Evolutionary conservation across 2,329 filamentous ascomycete species (phyloP).

Genomic region (Trichoderma simmonsii): DNA sequence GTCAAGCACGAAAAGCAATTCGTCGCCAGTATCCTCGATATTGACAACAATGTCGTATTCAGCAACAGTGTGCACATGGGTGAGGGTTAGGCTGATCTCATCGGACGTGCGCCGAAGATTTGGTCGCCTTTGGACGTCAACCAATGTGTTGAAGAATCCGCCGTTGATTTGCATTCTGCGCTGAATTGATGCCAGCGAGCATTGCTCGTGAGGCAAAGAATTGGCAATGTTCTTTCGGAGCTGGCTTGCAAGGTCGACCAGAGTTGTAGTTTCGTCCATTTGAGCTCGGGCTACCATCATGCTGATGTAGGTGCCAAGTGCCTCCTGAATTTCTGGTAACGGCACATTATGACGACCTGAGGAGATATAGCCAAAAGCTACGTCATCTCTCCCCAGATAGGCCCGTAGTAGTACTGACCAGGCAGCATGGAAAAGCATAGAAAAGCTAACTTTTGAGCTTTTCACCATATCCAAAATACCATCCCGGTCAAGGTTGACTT

Average conservation of each 20-base stretch:
- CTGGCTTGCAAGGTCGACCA: not conserved
- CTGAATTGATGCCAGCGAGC: not conserved
- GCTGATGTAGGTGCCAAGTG: not conserved
- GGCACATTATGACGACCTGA: not conserved
- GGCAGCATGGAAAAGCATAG: not conserved
- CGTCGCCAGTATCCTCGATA: not conserved
- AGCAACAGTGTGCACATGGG: not conserved
- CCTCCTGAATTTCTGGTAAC: not conserved
- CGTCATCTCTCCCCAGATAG: not conserved
- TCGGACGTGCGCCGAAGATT: not conserved
- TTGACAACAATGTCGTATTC: not conserved
- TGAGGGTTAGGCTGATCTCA: not conserved
- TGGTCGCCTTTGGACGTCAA: not conserved
- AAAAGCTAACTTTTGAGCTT: not conserved
- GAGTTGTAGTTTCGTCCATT: not conserved
- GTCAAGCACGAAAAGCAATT: not conserved
- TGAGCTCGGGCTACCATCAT: not conserved
- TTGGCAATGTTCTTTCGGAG: not conserved
- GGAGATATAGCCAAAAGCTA: not conserved
- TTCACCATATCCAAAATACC: not conserved
- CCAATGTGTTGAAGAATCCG: not conserved
- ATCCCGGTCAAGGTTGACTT: not conserved
- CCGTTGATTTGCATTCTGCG: not conserved
- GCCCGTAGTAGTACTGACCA: not conserved
- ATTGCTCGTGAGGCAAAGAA: not conserved